A percentile compares a stretch with the other conserved stretches of the same genome.
Evolutionary conservation across 176 grass and related monocot species (phyloP).

Genomic region (Eragrostis nindensis): DNA sequence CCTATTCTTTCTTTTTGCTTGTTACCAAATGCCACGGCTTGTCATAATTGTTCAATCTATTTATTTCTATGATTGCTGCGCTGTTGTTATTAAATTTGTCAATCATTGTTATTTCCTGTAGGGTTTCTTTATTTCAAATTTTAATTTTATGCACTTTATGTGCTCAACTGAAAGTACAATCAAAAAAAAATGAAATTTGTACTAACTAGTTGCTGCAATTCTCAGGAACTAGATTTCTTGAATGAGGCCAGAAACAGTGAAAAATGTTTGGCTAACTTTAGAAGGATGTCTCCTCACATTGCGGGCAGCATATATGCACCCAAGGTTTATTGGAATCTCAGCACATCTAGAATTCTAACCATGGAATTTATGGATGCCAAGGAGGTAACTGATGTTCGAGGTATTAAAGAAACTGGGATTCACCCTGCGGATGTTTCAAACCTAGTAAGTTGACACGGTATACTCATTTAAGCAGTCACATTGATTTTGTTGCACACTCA

Average conservation of each 20-base stretch:
- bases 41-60: constrained; percentile 22
- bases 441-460: constrained; percentile 62
- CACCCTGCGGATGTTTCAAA: constrained; percentile 83
- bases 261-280: constrained; percentile 89
- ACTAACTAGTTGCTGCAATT: constrained; percentile 39
- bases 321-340: constrained; percentile 88
- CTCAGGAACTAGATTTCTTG: constrained; percentile 91
- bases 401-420: constrained; percentile 71
- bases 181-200: background rate
- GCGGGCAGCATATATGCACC: constrained; percentile 81
- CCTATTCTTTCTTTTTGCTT: background rate
- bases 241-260: constrained; percentile 82
- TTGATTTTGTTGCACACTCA: constrained; percentile 14
- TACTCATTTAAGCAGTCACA: background rate
- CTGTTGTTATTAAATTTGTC: constrained; percentile 26
- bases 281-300: constrained; percentile 77
- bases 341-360: constrained; percentile 78
- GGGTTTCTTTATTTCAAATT: constrained; percentile 12
- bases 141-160: constrained; percentile 15
- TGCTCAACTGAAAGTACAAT: constrained; percentile 9
- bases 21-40: constrained; percentile 17
- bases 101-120: constrained; percentile 11
- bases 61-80: background rate
- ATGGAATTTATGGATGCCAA: constrained; percentile 98
- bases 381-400: constrained; percentile 89